These are phyloP conservation scores for Sanghuangporus weigelae DNA, from an alignment of 1,284 basidiomycete species.

Conservation along the genomic window DNA sequence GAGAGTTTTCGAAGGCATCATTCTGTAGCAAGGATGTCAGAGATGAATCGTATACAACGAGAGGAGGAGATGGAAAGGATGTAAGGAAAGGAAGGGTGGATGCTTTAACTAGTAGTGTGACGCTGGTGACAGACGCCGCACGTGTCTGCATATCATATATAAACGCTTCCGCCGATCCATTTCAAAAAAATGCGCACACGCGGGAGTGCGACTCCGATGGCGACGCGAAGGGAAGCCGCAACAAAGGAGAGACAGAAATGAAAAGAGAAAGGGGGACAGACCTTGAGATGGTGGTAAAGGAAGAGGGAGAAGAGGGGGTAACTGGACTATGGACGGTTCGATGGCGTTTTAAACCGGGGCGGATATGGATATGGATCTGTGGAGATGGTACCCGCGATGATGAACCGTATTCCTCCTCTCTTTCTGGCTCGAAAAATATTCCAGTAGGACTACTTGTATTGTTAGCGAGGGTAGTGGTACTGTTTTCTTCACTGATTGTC, in stretches of 20 bases:
- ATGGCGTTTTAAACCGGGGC: conserved; percentile 12
- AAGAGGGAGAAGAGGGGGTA: conserved; percentile 12
- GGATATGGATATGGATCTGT: neutral
- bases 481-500: conserved; percentile 10
- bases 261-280: neutral
- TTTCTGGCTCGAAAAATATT: neutral
- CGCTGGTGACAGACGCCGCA: neutral
- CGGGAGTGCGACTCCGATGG: neutral
- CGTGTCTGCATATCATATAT: neutral
- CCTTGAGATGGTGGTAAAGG: conserved; percentile 16
- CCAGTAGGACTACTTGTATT: neutral
- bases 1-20: conserved; percentile 9
- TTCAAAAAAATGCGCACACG: neutral
- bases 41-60: neutral
- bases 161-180: neutral
- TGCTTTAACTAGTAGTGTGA: conserved; percentile 1
- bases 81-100: neutral
- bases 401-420: neutral
- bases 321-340: conserved; percentile 8
- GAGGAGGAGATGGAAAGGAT: neutral
- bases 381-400: conserved; percentile 1
- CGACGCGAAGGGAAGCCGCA: neutral
- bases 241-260: neutral
- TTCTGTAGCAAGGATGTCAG: conserved; percentile 2
- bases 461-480: neutral